Percentiles rank a stretch among this genome's conserved stretches.
phyloP scores from a whole-genome alignment of 164 flowering plant genomes.

The Magnolia changhungtana region DNA sequence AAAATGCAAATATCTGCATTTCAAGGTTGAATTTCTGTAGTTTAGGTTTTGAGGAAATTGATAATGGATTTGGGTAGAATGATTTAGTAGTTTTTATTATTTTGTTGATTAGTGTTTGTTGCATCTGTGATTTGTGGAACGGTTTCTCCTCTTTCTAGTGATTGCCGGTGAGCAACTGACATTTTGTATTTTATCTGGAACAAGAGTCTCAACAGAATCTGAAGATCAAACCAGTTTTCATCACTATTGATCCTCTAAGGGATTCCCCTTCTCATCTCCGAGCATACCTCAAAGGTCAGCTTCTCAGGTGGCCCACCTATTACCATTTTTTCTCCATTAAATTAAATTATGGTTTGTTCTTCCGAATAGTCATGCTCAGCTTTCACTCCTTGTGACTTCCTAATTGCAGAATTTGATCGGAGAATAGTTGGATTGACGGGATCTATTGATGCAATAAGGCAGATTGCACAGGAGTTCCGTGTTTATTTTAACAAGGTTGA shows the following conservation, averaged over 20 bases:
- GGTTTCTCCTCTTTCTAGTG: neutral
- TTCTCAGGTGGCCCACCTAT: neutral
- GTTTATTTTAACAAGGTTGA: slow-evolving; percentile 72
- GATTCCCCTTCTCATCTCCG: slow-evolving; percentile 75
- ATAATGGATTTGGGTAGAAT: neutral
- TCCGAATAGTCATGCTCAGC: neutral
- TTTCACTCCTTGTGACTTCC: slow-evolving; percentile 2
- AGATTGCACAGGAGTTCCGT: slow-evolving; percentile 83
- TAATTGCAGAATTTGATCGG: slow-evolving; percentile 65
- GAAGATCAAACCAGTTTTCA: slow-evolving; percentile 65
- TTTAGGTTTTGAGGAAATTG: neutral
- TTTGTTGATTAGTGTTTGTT: neutral
- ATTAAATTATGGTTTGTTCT: neutral
- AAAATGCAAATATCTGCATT: neutral
- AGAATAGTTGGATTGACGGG: slow-evolving; percentile 81
- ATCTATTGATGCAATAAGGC: slow-evolving; percentile 48
- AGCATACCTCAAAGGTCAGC: slow-evolving; percentile 76
- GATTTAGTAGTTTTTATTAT: neutral
- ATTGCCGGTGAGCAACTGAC: slow-evolving; percentile 7
- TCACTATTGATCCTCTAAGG: slow-evolving; percentile 81
- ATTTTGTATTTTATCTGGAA: slow-evolving; percentile 8
- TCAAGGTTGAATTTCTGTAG: slow-evolving; percentile 1
- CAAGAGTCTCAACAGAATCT: slow-evolving; percentile 35
- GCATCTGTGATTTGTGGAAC: neutral
- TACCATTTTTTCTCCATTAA: neutral